These are phyloP conservation scores for Gastrolobium villosum DNA, from an alignment of 306 rosid genomes.

Conservation along the genomic window DNA sequence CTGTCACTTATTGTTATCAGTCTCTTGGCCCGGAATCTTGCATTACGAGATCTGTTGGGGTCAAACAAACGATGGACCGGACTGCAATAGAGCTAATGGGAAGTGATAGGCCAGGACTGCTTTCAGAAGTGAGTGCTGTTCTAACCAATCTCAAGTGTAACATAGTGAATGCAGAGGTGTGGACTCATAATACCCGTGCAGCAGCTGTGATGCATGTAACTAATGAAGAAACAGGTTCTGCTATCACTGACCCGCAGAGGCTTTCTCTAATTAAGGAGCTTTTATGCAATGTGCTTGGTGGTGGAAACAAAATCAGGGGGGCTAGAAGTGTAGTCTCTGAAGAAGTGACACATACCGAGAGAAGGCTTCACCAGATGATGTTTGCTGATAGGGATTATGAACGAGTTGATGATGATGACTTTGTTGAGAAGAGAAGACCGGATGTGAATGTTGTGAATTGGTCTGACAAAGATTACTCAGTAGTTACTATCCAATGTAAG, in stretches of 20 bases:
- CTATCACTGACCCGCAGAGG: constrained; percentile 73
- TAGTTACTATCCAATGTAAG: constrained; percentile 77
- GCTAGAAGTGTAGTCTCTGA: constrained; percentile 85
- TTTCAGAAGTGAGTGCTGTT: constrained; percentile 91
- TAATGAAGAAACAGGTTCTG: constrained; percentile 67
- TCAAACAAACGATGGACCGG: constrained; percentile 71
- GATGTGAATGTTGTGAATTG: constrained; percentile 85
- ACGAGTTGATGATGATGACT: constrained; percentile 57
- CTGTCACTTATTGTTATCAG: constrained; percentile 50
- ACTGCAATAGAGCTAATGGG: constrained; percentile 89
- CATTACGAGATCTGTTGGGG: constrained; percentile 83
- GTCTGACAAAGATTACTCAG: constrained; percentile 88
- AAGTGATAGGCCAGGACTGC: constrained; percentile 88
- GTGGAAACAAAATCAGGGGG: constrained; percentile 72
- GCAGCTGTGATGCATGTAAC: constrained; percentile 86
- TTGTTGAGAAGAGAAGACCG: constrained; percentile 75
- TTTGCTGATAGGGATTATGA: constrained; percentile 95
- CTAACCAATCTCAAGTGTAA: constrained; percentile 84
- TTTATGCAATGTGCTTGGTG: constrained; percentile 88
- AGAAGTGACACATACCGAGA: constrained; percentile 75
- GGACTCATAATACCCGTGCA: constrained; percentile 92
- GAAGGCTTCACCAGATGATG: constrained; percentile 99
- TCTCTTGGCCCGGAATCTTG: constrained; percentile 91
- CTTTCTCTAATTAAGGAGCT: constrained; percentile 72
- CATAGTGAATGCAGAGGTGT: constrained; percentile 86